Base-by-base conservation (phyloP, 805 yeast genomes). In the Zygosaccharomyces siamensis region DNA sequence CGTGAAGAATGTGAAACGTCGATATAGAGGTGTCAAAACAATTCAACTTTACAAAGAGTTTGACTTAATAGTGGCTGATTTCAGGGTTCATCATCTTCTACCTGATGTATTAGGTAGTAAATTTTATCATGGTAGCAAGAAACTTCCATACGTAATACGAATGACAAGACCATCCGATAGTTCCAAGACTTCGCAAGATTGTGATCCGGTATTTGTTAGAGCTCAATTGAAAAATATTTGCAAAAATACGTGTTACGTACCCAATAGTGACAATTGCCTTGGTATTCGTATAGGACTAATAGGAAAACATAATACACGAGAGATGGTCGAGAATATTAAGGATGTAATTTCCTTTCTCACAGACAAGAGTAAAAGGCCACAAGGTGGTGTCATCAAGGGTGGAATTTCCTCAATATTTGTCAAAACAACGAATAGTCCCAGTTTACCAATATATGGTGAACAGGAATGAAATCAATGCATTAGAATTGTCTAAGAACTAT, bases 41-140 rank as follows among this genome's bases (percentile, higher is more conserved):
- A 73, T 71, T 43, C 77, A 74, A 42, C 56, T 82, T 1, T 79
- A 70, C 56, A 75, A 77, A 49, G 86, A 83, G 35, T 81, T 75
- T 60, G 95, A 87, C 58, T 57, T 83, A 24, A 72, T 88, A 2
- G 70, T 87, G 7, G 81, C 84, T 4, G 95, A 88, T 64, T 78
- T 81, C 45, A 70, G 93, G 52, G 75, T 86, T 1, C 81, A 80
- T 57, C 79, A 78, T 52, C 66, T 81, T 20, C 64, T 86, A 26
- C 86, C 86, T 0, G 68, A 69, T 1, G 64, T 84, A 0, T 65
- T 87, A 31, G 86, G 86, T 1, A 72, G 74, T 5, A 75, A 72
- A 47, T 85, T 86, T 59, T 84, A 80, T 66, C 75, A 74, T 47
- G 81, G 79, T 49, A 80, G 80, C 52, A 83, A 79, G 56, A 83